A percentile compares a stretch with the other conserved stretches of the same genome.
phyloP scores from a whole-genome alignment of 163 green algal genomes.

The Prototheca cutis region DNA sequence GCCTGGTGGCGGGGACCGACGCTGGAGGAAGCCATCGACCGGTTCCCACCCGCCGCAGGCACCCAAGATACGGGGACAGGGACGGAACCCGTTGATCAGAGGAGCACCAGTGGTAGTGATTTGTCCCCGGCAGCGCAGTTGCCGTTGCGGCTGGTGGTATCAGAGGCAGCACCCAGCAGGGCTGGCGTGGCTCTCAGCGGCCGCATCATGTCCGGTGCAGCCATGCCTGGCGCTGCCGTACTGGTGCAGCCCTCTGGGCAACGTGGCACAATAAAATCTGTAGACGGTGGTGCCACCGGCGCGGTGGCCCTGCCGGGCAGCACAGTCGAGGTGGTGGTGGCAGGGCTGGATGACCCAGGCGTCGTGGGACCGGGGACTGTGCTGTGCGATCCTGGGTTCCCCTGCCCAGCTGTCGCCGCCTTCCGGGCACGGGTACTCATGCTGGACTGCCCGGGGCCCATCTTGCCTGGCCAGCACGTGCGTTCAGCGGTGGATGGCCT shows the following conservation, averaged over 20 bases:
- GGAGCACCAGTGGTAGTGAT: constrained; percentile 26
- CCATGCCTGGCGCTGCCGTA: constrained; percentile 48
- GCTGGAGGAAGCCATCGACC: constrained; percentile 64
- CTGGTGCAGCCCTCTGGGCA: constrained; percentile 56
- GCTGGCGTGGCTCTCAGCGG: constrained; percentile 39
- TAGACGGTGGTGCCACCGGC: constrained; percentile 23
- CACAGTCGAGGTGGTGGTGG: background rate
- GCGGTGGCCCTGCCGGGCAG: constrained; percentile 59
- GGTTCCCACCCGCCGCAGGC: constrained; percentile 56
- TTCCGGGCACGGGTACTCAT: constrained; percentile 62
- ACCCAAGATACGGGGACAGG: too few relatives aligned
- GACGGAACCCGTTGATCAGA: too few relatives aligned
- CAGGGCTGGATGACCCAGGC: constrained; percentile 1
- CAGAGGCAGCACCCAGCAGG: constrained; percentile 47
- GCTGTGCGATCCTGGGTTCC: constrained; percentile 77
- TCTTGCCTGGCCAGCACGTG: constrained; percentile 48
- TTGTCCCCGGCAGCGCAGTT: background rate
- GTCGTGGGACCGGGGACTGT: constrained; percentile 19
- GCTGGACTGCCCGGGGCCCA: constrained; percentile 49
- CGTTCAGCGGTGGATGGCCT: too few relatives aligned
- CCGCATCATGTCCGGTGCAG: constrained; percentile 68
- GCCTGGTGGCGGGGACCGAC: constrained; percentile 33
- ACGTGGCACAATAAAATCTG: constrained; percentile 44
- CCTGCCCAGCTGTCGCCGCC: constrained; percentile 40
- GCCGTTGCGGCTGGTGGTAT: constrained; percentile 71